Conservation (phyloP, 345 rosid genomes). For the Citrus trifoliata region DNA sequence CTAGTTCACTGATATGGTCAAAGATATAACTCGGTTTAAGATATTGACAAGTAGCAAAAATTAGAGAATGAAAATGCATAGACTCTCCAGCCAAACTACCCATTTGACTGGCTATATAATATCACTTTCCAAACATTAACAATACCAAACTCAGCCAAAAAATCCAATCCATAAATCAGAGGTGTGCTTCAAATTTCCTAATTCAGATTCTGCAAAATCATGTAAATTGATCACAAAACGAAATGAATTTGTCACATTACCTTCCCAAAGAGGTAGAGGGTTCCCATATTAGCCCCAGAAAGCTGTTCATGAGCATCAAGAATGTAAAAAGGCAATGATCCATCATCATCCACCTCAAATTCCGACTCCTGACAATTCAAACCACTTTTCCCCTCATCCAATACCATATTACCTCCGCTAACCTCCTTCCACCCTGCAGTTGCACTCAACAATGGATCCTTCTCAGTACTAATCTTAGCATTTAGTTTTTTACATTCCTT, state of each 20-base stretch:
- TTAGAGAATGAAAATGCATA: neutral
- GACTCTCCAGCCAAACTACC: neutral
- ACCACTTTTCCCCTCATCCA: constrained; percentile 24
- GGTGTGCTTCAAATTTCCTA: no score
- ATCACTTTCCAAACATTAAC: neutral
- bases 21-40: neutral
- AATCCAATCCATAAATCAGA: neutral
- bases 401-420: constrained; percentile 33
- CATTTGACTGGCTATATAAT: neutral
- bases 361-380: constrained; percentile 41
- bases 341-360: constrained; percentile 69
- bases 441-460: constrained; percentile 69
- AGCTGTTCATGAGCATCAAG: constrained; percentile 85
- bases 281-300: constrained; percentile 80
- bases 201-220: neutral
- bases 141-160: neutral
- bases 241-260: constrained; percentile 33
- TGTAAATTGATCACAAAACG: neutral
- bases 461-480: constrained; percentile 60
- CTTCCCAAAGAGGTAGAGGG: constrained; percentile 86
- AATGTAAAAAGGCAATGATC: constrained; percentile 70
- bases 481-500: constrained; percentile 46
- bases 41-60: neutral
- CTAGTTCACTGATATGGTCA: neutral
- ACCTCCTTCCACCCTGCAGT: constrained; percentile 82